phyloP scores from a whole-genome alignment of 805 yeast genomes.

The Saturnispora sanitii region DNA sequence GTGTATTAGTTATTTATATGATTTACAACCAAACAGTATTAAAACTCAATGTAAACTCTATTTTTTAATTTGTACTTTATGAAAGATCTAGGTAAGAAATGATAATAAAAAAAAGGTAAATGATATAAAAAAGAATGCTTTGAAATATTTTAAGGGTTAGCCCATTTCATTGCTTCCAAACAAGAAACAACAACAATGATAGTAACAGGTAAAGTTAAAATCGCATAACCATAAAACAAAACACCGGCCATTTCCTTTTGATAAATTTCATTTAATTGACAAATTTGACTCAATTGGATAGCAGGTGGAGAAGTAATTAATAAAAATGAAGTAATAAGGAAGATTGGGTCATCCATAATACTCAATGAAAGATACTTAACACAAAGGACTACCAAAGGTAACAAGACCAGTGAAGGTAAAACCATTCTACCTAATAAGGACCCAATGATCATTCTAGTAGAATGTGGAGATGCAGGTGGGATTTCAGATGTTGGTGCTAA shows the following conservation, averaged over 20 bases:
- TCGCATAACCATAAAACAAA: conserved; percentile 72
- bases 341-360: conserved; percentile 73
- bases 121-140: too few relatives aligned
- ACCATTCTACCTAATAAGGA: conserved; percentile 72
- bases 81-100: too few relatives aligned
- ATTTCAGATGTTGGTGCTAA: conserved; percentile 58
- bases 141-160: conserved; percentile 12
- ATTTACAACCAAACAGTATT: too few relatives aligned
- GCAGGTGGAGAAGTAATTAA: conserved; percentile 78
- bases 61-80: too few relatives aligned
- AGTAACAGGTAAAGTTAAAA: conserved; percentile 67
- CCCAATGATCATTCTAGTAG: conserved; percentile 53
- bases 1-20: not conserved
- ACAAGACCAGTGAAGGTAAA: conserved; percentile 54
- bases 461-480: conserved; percentile 56
- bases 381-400: conserved; percentile 55
- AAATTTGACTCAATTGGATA: conserved; percentile 71
- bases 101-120: too few relatives aligned
- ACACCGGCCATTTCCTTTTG: conserved; percentile 80
- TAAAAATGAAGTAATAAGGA: conserved; percentile 64
- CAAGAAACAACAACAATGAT: conserved; percentile 62
- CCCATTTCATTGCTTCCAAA: conserved; percentile 40
- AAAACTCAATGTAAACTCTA: too few relatives aligned
- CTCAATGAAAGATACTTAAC: conserved; percentile 58
- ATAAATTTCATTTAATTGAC: conserved; percentile 64